Base-by-base conservation (phyloP, 129 eudicot genomes). In the Ambrosia trifida region DNA sequence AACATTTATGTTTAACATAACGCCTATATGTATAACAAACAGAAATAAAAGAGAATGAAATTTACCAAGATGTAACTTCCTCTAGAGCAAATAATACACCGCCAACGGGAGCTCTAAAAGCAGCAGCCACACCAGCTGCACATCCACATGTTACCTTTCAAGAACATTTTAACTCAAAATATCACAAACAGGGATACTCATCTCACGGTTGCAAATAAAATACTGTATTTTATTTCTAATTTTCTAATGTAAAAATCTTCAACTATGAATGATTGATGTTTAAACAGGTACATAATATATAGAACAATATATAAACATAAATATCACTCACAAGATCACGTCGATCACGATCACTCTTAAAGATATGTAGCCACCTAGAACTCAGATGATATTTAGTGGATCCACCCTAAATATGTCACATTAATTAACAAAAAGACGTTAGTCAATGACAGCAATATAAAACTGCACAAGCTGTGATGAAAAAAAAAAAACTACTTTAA, bases 61-160 rank as follows among this genome's bases (percentile, higher is more conserved):
- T 40, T 70, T 94, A 94, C 98, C 98, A 94, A 49, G 98, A 94
- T 71, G 98, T 94, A 60, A 94, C 98, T 85, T 94, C 98, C 85
- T 94, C 98, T 69, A 94, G 84, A 64, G 98, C 98, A 86, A 94
- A 94, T 64, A 94, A 82, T 68, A 94, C 98, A 76, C 98, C 98
- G n/a, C 98, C 98, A 74, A 94, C 98, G 10, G 98, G 98, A 82
- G 98, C 98, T 88, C 98, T 89, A 66, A 94, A 94, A 72, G 98
- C 98, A 85, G 98, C 97, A 83, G 98, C 96, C 45, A 94, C 98
- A 63, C 98, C 98, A 78, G 98, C 98, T 78, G 98, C 98, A 90
- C 98, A 94, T 86, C 98, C 98, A 82, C 98, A 94, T 80, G 98
- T 94, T 73, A 94, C 98, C 98, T 94, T 92, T 89, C 82, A 81